phyloP scores from a whole-genome alignment of 192 early-diverging fungal species.

The Coemansia sp. region DNA sequence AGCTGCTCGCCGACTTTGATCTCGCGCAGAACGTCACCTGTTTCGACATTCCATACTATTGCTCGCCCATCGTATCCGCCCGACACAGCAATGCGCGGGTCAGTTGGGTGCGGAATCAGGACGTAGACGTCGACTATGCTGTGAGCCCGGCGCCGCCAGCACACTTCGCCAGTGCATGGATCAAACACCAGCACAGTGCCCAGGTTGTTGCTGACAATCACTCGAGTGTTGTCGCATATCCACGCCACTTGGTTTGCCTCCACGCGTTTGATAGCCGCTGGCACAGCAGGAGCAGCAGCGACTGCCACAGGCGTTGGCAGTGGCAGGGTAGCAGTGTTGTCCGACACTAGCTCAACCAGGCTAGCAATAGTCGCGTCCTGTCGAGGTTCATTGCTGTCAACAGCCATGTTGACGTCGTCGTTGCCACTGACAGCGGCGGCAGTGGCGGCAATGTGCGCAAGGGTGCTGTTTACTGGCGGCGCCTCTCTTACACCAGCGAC shows the following conservation, averaged over 20 bases:
- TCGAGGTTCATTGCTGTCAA: neutral
- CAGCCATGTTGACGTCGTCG: neutral
- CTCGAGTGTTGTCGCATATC: slow-evolving; percentile 66
- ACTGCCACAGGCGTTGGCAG: neutral
- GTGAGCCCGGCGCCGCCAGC: slow-evolving; percentile 42
- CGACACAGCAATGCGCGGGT: slow-evolving; percentile 70
- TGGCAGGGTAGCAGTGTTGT: slow-evolving; percentile 9
- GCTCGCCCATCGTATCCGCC: slow-evolving; percentile 83
- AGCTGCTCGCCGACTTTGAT: slow-evolving; percentile 59
- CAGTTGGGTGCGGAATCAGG: slow-evolving; percentile 72
- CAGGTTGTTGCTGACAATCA: slow-evolving; percentile 69
- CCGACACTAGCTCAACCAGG: slow-evolving; percentile 16
- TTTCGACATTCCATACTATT: slow-evolving; percentile 77
- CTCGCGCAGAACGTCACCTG: slow-evolving; percentile 60
- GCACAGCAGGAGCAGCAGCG: neutral
- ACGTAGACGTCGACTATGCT: slow-evolving; percentile 67
- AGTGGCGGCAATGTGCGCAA: slow-evolving; percentile 2
- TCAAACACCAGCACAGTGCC: slow-evolving; percentile 72
- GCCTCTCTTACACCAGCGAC: neutral
- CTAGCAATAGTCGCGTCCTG: neutral
- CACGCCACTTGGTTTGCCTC: slow-evolving; percentile 67
- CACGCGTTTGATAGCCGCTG: slow-evolving; percentile 22
- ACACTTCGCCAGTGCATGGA: slow-evolving; percentile 61
- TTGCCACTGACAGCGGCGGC: neutral
- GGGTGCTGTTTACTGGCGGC: neutral